Base-by-base conservation (phyloP, 805 yeast species). In the Kurtzmaniella cleridarum region DNA sequence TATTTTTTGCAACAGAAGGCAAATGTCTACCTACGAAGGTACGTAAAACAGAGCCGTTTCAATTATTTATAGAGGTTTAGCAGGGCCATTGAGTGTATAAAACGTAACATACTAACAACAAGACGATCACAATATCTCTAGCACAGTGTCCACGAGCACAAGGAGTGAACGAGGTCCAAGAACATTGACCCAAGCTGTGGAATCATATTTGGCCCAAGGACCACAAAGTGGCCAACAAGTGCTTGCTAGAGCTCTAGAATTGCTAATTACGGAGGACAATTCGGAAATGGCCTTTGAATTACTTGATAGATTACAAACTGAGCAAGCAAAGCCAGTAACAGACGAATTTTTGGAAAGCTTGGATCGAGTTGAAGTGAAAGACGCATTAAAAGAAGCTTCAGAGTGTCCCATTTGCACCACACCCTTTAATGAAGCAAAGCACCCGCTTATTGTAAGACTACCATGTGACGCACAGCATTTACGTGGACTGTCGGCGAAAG, bases 341-440 rank as follows among this genome's bases (percentile, higher is more conserved):
- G 84, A 84, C 45, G 73, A 72, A 32, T 87, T 77, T 50, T 61
- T 91, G 5, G 97, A 89, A 53, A 66, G 83, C 0, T 67, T 90
- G 38, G 95, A 88, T 20, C 61, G 98, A 42, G 79, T 90, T 0
- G 46, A 52, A 5, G 43, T 64, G 6, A 41, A 44, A 2, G 44
- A 47, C 12, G 64, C 76, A 1, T 63, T 69, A 27, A 66, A 61
- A 41, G 63, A 66, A 9, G 75, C 69, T 28, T 87, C 84, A 38
- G 73, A 79, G 13, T 90, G 97, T 57, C 82, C 96, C 1, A 90
- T 90, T 30, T 90, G 98, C 51, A 84, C 93, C 15, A 76, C 75
- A 46, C 76, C 73, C 41, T 90, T 78, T 51, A 64, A 73, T 3
- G 83, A 79, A 27, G 95, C 88, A 54, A 66, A 78, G 34, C 81